A percentile compares a stretch with the other conserved stretches of the same genome.
These are phyloP conservation scores for Scheffersomyces insectosa DNA, from an alignment of 1,139 yeast species.

Conservation along the genomic window DNA sequence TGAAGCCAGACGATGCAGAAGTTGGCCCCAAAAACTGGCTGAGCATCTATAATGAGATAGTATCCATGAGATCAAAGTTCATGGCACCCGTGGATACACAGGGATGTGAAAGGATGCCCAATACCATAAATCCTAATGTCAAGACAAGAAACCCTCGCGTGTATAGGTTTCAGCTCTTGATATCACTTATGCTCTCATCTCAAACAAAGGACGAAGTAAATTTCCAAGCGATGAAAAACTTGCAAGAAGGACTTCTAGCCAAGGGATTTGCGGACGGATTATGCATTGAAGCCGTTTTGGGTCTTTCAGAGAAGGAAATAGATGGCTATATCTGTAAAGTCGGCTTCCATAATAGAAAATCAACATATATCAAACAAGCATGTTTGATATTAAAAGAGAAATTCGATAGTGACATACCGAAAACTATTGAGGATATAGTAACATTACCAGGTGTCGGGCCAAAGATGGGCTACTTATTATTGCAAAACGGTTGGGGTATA, in stretches of 20 bases:
- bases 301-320: constrained; percentile 55
- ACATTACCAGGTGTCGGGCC: constrained; percentile 93
- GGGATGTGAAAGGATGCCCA: constrained; percentile 83
- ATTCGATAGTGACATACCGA: constrained; percentile 68
- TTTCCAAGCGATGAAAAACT: constrained; percentile 63
- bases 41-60: constrained; percentile 60
- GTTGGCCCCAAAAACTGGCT: constrained; percentile 49
- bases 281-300: constrained; percentile 33
- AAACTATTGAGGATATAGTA: constrained; percentile 63
- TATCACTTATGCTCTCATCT: constrained; percentile 84
- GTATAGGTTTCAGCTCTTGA: constrained; percentile 71
- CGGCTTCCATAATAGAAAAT: constrained; percentile 84
- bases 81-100: constrained; percentile 83
- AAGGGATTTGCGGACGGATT: constrained; percentile 33
- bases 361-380: constrained; percentile 65
- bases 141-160: constrained; percentile 32
- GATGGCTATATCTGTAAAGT: constrained; percentile 73
- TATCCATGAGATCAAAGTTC: constrained; percentile 62
- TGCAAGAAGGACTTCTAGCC: constrained; percentile 48
- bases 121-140: constrained; percentile 36
- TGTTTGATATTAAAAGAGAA: constrained; percentile 52
- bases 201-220: constrained; percentile 92
- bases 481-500: constrained; percentile 80
- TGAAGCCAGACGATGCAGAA: constrained; percentile 4
- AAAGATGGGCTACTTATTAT: constrained; percentile 83